Evolutionary conservation across 2,329 filamentous ascomycete species (phyloP), one percentile per base, ranked within the genome.

Genomic region (Seiridium cupressi): DNA sequence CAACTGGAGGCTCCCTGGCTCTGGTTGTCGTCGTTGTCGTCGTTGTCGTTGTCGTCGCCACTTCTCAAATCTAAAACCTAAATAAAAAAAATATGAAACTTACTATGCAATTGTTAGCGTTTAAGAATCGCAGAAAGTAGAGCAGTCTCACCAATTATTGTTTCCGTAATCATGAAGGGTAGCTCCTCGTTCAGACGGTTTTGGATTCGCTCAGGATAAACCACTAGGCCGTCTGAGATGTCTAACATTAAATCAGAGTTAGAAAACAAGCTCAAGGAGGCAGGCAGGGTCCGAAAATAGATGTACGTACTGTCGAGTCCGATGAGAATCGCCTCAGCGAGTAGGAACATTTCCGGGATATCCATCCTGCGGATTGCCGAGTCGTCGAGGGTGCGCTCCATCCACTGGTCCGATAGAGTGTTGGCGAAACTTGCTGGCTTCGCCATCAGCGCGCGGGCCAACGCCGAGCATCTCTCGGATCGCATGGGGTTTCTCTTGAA

Each of bases 381-480:
- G 77, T 95, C 91, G 68, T 95, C 91, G 42, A 96, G 82, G 0
- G 89, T 88, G 48, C 91, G 81, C 76, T 94, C 90, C 44, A 51
- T 49, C 55, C 34, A 91, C 71, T 95, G 91, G 34, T 82, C 82
- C 49, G 85, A 81, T 71, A 86, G 91, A 5, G 88, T 94, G 71
- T 89, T 84, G 47, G 85, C 79, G 59, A 84, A 84, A 60, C 85
- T 72, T 3, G 64, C 64, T 1, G 69, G 69, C 36, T 72, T 66
- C 5, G 70, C 70, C 26, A 69, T 64, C 34, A 76, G 64, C 62
- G 73, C 70, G 32, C 74, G 67, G 1, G 70, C 67, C 5, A 76
- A 65, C 8, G 65, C 68, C 59, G 65, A 73, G 44, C 75, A 70
- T 54, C 74, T 66, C 60, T 76, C 74, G 13, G 66, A 71, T 26